Base-by-base conservation (phyloP, 2,329 filamentous ascomycete species). In the Claviceps maximensis region DNA sequence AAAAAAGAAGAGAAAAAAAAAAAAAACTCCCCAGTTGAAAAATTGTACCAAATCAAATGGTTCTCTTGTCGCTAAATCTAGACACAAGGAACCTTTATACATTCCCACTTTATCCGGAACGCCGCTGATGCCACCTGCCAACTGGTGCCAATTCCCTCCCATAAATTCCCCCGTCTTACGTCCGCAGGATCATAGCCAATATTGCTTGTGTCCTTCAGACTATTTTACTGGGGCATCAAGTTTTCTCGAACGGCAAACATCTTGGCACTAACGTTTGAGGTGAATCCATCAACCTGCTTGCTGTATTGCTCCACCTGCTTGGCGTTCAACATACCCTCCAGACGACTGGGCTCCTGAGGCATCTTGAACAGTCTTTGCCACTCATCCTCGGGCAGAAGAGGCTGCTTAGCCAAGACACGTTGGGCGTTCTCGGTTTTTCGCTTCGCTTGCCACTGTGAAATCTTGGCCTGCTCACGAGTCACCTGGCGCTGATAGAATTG, bases 321-420 rank as follows among this genome's bases (percentile, higher is more conserved):
- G 58, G 87, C 90, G 69, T 96, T 95, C 66, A 98, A 77, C 79
- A 98, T 87, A 59, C 86, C 88, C 75, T 97, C 91, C 61, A 97
- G 75, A 60, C 91, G 79, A 73, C 86, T 95, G 53, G 93, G 91
- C 75, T 97, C 91, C 67, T 89, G 84, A 27, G 93, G 93, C 61
- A 98, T 80, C 82, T 98, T 98, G 81, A 97, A 98, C 62, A 97
- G 78, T 67, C 88, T 85, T 74, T 95, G 88, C 90, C 90, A 98
- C 77, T 98, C 93, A 65, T 97, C 91, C 74, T 98, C 93, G 40
- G 93, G 89, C 49, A 97, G 80, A 40, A 82, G 83, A 42, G 85
- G 70, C 73, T 97, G 89, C 79, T 97, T 97, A 60, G 91, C 86
- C 40, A 89, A 82, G 54, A 80, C 78, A 54, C 93, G 82, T 56